Conservation (phyloP, 83 land plant genomes). For the Diphasiastrum complanatum region DNA sequence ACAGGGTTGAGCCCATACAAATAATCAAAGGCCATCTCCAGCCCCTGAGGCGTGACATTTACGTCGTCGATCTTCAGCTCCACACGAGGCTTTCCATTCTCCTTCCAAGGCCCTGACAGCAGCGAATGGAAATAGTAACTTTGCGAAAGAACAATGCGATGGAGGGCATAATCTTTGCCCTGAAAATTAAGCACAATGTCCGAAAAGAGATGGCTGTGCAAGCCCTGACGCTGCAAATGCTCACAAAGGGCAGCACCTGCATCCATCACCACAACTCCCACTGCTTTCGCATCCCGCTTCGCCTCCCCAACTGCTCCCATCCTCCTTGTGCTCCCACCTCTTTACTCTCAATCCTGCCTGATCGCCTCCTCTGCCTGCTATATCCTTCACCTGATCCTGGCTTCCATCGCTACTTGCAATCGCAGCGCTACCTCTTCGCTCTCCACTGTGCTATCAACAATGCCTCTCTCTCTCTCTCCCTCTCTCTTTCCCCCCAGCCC, state of each 20-base stretch:
- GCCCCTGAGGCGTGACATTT: constrained; percentile 25
- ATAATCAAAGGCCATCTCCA: constrained; percentile 29
- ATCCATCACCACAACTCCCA: too few species aligned
- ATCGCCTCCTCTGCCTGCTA: too few species aligned
- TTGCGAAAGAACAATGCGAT: constrained; percentile 33
- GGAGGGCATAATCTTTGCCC: constrained; percentile 29
- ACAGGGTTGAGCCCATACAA: constrained; percentile 26
- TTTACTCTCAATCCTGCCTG: too few species aligned
- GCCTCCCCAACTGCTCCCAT: too few species aligned
- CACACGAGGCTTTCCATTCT: constrained; percentile 29
- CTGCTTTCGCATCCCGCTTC: too few species aligned
- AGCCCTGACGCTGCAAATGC: constrained; percentile 29
- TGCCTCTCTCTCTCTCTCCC: too few species aligned
- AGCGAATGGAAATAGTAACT: constrained; percentile 32
- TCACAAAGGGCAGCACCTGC: constrained; percentile 32
- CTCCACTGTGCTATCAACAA: too few species aligned
- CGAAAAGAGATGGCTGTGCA: constrained; percentile 30
- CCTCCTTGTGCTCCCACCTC: too few species aligned
- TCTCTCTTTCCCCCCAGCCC: too few species aligned
- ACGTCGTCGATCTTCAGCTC: constrained; percentile 36
- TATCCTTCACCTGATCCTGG: too few species aligned
- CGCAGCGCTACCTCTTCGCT: too few species aligned
- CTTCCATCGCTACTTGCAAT: too few species aligned
- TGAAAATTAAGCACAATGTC: constrained; percentile 27
- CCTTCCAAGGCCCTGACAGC: constrained; percentile 36